A percentile compares a stretch with the other conserved stretches of the same genome.
These are phyloP conservation scores for Hibiscus mutabilis DNA, from an alignment of 345 rosid genomes.

Conservation along the genomic window DNA sequence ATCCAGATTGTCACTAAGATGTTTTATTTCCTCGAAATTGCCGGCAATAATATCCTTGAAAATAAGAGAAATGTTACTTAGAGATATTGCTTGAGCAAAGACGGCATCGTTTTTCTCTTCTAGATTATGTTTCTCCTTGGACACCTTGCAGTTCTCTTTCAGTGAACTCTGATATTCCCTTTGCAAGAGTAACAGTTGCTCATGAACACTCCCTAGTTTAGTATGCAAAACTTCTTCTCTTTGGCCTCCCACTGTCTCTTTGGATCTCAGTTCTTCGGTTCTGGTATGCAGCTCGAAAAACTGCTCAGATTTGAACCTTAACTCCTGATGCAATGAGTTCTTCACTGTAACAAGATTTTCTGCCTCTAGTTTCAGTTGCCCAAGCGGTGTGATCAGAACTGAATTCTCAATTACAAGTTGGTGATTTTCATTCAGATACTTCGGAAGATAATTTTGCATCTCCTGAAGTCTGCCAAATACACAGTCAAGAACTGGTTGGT, in stretches of 20 bases:
- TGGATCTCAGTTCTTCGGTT: conserved; percentile 40
- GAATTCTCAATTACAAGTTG: conserved; percentile 44
- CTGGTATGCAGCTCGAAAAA: conserved; percentile 37
- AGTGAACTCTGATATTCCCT: no score
- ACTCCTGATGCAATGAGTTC: conserved; percentile 37
- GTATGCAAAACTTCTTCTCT: conserved; percentile 51
- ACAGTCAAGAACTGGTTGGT: conserved; percentile 31
- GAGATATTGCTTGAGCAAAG: no score
- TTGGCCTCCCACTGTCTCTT: conserved; percentile 44
- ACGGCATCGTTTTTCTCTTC: no score
- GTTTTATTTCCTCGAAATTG: no score
- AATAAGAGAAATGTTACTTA: no score
- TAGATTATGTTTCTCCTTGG: no score
- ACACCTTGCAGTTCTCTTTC: no score
- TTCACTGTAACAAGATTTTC: conserved; percentile 40
- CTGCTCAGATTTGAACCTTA: conserved; percentile 37
- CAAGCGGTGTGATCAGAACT: conserved; percentile 53
- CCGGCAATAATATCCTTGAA: no score
- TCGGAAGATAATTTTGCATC: conserved; percentile 43
- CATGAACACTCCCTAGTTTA: conserved; percentile 42
- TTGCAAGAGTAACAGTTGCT: no score
- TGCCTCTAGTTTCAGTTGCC: conserved; percentile 56
- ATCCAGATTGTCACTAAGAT: conserved; percentile 2
- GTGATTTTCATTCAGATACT: conserved; percentile 53
- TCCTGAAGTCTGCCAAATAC: conserved; percentile 44